Conservation (phyloP, 805 yeast species). For the Metschnikowia kofuensis region DNA sequence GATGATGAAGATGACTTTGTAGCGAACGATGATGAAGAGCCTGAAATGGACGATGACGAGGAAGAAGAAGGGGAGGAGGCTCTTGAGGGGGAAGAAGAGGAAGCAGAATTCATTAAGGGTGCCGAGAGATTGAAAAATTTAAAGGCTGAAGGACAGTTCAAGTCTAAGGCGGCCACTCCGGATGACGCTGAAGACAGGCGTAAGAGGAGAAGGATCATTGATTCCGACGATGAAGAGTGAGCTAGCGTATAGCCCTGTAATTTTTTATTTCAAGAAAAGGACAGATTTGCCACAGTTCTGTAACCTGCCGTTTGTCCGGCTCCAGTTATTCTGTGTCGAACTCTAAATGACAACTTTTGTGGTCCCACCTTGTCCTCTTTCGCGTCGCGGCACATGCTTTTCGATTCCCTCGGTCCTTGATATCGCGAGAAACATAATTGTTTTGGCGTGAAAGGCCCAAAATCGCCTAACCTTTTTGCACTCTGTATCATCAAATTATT, state of each 20-base stretch:
- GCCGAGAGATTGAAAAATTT: conserved; percentile 57
- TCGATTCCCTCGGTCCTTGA: not conserved
- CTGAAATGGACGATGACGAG: conserved; percentile 31
- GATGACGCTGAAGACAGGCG: conserved; percentile 33
- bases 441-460: not conserved
- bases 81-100: conserved; percentile 45
- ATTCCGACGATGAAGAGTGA: conserved; percentile 51
- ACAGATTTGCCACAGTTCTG: no score
- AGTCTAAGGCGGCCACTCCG: conserved; percentile 34
- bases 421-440: no score
- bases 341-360: no score
- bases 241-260: no score
- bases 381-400: not conserved
- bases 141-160: conserved; percentile 54
- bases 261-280: no score
- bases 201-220: conserved; percentile 48
- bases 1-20: conserved; percentile 44
- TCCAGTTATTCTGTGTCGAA: not conserved
- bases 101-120: conserved; percentile 49
- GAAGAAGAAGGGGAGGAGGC: conserved; percentile 38
- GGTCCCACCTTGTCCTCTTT: not conserved
- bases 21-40: conserved; percentile 43
- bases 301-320: no score
- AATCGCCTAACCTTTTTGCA: not conserved
- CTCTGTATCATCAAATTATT: no score